Evolutionary conservation across 371 early-diverging fungal genomes (phyloP).

Genomic region (Amoeboaphelidium protococcarum): DNA sequence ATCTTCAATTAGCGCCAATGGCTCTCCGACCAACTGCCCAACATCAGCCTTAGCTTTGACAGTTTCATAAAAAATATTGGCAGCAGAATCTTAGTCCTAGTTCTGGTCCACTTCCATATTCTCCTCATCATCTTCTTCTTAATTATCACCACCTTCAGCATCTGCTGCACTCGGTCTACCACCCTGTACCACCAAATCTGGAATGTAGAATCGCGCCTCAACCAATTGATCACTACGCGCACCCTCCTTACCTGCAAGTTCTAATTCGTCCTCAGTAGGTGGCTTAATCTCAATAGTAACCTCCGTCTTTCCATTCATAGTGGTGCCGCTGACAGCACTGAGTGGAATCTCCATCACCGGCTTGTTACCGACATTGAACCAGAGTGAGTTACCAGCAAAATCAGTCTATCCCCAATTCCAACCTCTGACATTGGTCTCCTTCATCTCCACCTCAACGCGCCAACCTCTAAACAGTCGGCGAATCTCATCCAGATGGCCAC

Average conservation of each 20-base stretch:
- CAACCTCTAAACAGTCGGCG: neutral
- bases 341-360: constrained; percentile 77
- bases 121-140: constrained; percentile 30
- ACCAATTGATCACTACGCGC: constrained; percentile 43
- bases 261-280: constrained; percentile 24
- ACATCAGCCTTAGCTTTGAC: constrained; percentile 22
- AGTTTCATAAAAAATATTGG: neutral
- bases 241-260: constrained; percentile 25
- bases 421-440: constrained; percentile 62
- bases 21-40: constrained; percentile 55
- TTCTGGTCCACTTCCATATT: constrained; percentile 23
- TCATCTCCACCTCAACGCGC: constrained; percentile 28
- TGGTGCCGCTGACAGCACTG: constrained; percentile 59
- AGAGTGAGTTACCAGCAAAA: constrained; percentile 44
- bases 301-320: constrained; percentile 62
- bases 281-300: constrained; percentile 61
- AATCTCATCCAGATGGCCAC: neutral
- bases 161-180: constrained; percentile 2
- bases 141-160: constrained; percentile 11
- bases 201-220: constrained; percentile 77
- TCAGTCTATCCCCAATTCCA: constrained; percentile 91
- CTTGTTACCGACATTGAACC: constrained; percentile 51
- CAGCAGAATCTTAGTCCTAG: constrained; percentile 16
- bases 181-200: constrained; percentile 26
- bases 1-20: constrained; percentile 67